Evolutionary conservation across 371 early-diverging fungal genomes (phyloP), one percentile per base, ranked within the genome.

Genomic region (Coemansia sp.): DNA sequence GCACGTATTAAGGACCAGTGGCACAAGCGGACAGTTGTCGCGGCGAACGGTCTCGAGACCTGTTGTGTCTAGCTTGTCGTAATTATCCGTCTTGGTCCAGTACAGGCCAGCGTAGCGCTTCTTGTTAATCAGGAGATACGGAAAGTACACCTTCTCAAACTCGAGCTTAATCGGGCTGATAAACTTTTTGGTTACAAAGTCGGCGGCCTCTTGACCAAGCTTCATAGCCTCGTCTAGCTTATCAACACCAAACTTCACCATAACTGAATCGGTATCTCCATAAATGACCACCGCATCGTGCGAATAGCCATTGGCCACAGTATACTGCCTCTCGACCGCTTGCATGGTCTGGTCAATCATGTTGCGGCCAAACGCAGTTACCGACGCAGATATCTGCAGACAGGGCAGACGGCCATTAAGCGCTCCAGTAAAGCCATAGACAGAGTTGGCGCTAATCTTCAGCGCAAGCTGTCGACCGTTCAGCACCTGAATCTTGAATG

Each of bases 191-290:
- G 99, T 94, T 0, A 99, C 96, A 61, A 85, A 81, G 21, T 86
- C 84, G 1, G 99, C 95, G 0, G 95, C 98, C 76, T 94, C 90
- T 54, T 65, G 76, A 67, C 98, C 95, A 2, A 97, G 81, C 31
- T 84, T 79, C 99, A 98, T 97, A 1, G 95, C 90, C 14, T 95
- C 91, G 26, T 82, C 87, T 22, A 99, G 82, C 59, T 82, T 83
- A 42, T 84, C 78, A 11, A 87, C 89, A 29, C 95, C 94, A 85
- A 99, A 98, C 61, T 96, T 95, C 59, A 99, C 95, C 99, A 99
- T 99, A 27, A 99, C 99, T 3, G 99, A 99, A 84, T 99, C 99
- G 0, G 99, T 99, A 80, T 99, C 99, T 57, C 99, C 99, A 72
- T 99, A 99, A 63, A 99, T 96, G 55, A 99, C 99, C 37, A 85